Evolutionary conservation across 2,329 filamentous ascomycete species (phyloP), one percentile per base, ranked within the genome.

Genomic region (Fusarium mexicanum): DNA sequence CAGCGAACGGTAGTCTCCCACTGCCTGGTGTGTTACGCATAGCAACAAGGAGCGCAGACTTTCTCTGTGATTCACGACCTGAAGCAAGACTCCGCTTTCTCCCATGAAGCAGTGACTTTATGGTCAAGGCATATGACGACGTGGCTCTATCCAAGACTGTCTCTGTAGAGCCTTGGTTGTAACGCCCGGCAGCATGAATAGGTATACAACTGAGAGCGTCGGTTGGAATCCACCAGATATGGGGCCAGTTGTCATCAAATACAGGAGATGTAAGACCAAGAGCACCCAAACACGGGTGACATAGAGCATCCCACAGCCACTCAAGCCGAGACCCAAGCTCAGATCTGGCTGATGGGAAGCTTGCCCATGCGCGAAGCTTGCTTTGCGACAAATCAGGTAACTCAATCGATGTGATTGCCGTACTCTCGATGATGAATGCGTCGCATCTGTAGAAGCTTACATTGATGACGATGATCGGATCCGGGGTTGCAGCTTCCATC

Each of bases 31-130:
- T 40, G 10, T 6, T 13, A 13, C 33, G 14, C 51, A 54, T 40
- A 6, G 35, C 14, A 29, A 40, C 0, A 7, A 54, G 24, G 7
- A 40, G 24, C 8, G 35, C 35, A 8, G 24, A 9, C 0, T 18
- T 12, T 10, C 51, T 54, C 5, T 8, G 5, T 5, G 35, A 2
- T 17, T 13, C 10, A 3, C 5, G 0, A 0, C 2, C 35, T 7
- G 24, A 22, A 13, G 3, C 11, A 26, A 26, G 2, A 13, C 22
- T 1, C 5, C 35, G 24, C 4, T 29, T 40, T 13, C 51, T 22
- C 14, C 24, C 51, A 14, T 54, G 35, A 5, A 54, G 24, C 20
- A 54, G 6, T 12, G 51, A 54, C 35, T 54, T 54, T 8, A 40
- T 54, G 14, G 35, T 54, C 2, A 40, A 18, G 5, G 24, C 14